Evolutionary conservation across 306 rosid species (phyloP).

Genomic region (Castanea mollissima): DNA sequence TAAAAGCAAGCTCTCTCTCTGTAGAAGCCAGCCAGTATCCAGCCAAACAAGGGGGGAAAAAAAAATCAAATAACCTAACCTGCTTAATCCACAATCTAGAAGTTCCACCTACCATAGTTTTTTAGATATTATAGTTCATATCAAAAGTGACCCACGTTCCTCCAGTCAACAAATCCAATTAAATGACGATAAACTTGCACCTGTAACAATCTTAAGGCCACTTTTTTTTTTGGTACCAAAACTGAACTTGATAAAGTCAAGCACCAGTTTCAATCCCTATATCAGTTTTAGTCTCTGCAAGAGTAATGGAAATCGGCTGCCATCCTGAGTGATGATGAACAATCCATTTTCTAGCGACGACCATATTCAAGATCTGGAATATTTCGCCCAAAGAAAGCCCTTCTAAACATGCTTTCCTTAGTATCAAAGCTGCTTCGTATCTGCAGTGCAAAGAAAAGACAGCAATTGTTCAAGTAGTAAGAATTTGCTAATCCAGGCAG

Average conservation of each 20-base stretch:
- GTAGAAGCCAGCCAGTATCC: constrained; percentile 19
- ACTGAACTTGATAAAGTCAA: constrained; percentile 23
- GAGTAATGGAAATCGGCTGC: constrained; percentile 63
- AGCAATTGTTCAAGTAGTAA: not conserved
- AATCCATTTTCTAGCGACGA: constrained; percentile 70
- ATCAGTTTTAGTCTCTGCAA: constrained; percentile 38
- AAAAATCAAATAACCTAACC: constrained; percentile 7
- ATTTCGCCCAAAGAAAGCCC: constrained; percentile 60
- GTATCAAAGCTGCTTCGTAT: constrained; percentile 59
- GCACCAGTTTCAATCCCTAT: constrained; percentile 20
- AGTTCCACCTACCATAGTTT: constrained; percentile 19
- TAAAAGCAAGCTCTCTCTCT: constrained; percentile 18
- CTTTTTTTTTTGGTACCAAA: constrained; percentile 1
- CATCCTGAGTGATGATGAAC: constrained; percentile 62
- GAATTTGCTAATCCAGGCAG: constrained; percentile 8
- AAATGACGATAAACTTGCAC: constrained; percentile 13
- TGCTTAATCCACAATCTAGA: constrained; percentile 12
- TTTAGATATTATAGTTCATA: constrained; percentile 15
- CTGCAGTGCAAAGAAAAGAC: constrained; percentile 38
- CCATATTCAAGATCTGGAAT: constrained; percentile 65
- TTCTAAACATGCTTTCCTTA: constrained; percentile 55
- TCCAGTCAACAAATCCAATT: constrained; percentile 16
- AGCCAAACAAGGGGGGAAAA: not conserved
- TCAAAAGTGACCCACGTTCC: constrained; percentile 8
- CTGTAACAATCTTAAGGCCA: constrained; percentile 19